Base-by-base conservation (phyloP, 116 monocot genomes). In the Trichopus zeylanicus region DNA sequence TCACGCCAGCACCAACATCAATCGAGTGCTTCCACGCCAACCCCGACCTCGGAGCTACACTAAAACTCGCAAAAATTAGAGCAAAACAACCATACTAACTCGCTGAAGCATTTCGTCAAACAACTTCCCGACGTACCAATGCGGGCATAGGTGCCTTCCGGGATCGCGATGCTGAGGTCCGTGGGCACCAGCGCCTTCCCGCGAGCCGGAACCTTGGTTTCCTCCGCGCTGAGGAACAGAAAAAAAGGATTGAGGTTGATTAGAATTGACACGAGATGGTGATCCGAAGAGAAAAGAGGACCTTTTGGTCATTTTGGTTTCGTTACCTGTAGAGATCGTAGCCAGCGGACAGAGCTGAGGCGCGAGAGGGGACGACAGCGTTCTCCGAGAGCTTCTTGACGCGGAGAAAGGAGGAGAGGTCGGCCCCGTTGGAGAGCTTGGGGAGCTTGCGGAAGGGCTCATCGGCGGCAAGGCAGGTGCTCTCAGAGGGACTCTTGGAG, bases 21-120 rank as follows among this genome's bases (percentile, higher is more conserved):
- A 95, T 95, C 30, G 90, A 87, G 51, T 87, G 91, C 82, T 87
- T 91, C 97, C 86, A 84, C 28, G 91, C 66, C 70, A 97, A 67
- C 12, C 95, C 95, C 4, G 95, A 95, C 21, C 90, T 55, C 6
- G 90, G 84, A 29, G 95, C 87, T 93, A 70, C n/a, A 26, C n/a
- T n/a, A 29, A 52, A 39, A 3, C 51, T n/a, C 42, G 2, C 42
- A 42, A 42, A 13, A 12, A n/a, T n/a, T n/a, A n/a, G n/a, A n/a
- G n/a, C n/a, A n/a, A n/a, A n/a, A n/a, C n/a, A n/a, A n/a, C n/a
- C n/a, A n/a, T n/a, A n/a, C n/a, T n/a, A n/a, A n/a, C n/a, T n/a
- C n/a, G n/a, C n/a, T n/a, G n/a, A n/a, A 18, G 0, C 66, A 77
- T 64, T 77, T 67, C 9, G 51, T 70, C 78, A 25, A 67, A 67